phyloP scores from a whole-genome alignment of 75 land plant genomes.

The Sequoiadendron giganteum region DNA sequence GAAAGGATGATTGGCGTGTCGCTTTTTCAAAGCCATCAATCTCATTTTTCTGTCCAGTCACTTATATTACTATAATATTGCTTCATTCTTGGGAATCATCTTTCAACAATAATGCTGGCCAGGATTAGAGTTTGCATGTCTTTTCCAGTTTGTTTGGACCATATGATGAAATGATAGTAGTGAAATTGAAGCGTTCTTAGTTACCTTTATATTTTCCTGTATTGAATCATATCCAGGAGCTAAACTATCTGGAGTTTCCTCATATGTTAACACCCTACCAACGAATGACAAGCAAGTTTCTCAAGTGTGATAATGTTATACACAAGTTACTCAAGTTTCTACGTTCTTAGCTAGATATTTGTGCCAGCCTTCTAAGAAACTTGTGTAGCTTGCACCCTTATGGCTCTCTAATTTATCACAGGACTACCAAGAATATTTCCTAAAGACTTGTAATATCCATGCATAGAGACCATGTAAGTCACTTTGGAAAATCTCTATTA shows the following conservation, averaged over 20 bases:
- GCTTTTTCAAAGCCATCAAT: neutral
- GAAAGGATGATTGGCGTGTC: neutral
- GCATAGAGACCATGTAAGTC: neutral
- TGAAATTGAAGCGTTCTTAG: neutral
- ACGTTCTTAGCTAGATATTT: neutral
- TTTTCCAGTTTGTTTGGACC: neutral
- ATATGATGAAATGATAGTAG: neutral
- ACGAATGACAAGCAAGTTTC: too few species aligned
- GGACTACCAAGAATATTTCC: too few species aligned
- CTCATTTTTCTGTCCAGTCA: neutral
- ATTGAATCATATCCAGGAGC: neutral
- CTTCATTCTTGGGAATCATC: neutral
- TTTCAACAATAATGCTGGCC: neutral
- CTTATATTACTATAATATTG: neutral
- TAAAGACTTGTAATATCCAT: neutral
- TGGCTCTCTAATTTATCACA: neutral
- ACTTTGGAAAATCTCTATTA: neutral
- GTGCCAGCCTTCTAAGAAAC: neutral
- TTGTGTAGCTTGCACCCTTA: neutral
- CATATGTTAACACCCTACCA: too few species aligned
- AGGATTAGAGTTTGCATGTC: neutral
- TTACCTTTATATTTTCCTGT: neutral
- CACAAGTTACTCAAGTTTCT: neutral
- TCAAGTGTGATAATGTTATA: too few species aligned
- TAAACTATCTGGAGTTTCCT: too few species aligned